These are phyloP conservation scores for Kurtzmaniella quercitrusa DNA, from an alignment of 1,139 yeast species.

Conservation along the genomic window DNA sequence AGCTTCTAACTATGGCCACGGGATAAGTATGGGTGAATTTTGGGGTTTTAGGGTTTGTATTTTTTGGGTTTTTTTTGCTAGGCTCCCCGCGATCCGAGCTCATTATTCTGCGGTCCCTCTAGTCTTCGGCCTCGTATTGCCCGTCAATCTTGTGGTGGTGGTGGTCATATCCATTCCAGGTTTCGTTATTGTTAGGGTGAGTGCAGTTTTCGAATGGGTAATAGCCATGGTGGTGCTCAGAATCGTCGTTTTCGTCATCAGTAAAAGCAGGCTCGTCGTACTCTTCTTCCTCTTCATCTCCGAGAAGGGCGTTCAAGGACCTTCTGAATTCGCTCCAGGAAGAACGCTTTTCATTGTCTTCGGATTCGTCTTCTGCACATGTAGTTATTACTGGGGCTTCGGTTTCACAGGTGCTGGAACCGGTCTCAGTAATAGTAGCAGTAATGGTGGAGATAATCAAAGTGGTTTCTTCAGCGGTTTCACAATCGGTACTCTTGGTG, in stretches of 20 bases:
- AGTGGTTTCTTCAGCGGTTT: not conserved
- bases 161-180: not conserved
- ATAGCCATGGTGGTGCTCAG: not conserved
- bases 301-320: not conserved
- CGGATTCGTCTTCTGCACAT: not conserved
- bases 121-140: not conserved
- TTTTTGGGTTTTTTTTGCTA: not conserved
- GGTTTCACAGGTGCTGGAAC: not conserved
- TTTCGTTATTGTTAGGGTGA: not conserved
- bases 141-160: not conserved
- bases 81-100: not conserved
- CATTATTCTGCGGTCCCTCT: too few species aligned
- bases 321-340: not conserved
- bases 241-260: not conserved
- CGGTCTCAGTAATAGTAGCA: constrained; percentile 2
- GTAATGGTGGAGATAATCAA: not conserved
- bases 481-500: not conserved
- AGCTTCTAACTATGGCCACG: not conserved
- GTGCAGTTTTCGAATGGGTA: not conserved
- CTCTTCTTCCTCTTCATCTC: not conserved
- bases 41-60: not conserved
- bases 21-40: not conserved
- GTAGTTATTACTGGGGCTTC: not conserved
- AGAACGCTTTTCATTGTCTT: not conserved
- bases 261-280: not conserved